Evolutionary conservation across 495 filamentous ascomycete genomes (phyloP).

Genomic region (Penicillium cosmopolitanum): DNA sequence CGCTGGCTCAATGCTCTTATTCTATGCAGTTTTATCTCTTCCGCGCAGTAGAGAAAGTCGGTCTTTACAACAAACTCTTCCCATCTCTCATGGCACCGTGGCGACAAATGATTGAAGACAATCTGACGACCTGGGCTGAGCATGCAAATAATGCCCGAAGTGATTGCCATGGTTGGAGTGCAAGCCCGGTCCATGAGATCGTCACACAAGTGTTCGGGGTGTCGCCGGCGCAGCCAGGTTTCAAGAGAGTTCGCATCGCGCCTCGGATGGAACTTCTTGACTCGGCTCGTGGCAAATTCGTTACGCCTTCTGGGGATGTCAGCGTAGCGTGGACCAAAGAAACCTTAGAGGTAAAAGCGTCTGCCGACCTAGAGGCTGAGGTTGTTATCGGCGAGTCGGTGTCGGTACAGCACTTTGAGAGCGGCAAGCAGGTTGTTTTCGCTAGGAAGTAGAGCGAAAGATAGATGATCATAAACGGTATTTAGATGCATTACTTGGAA

Average conservation of each 20-base stretch:
- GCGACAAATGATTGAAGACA: constrained; percentile 25
- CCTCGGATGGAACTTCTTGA: constrained; percentile 18
- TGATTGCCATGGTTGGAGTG: constrained; percentile 37
- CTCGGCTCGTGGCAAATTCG: constrained; percentile 14
- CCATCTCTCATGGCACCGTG: constrained; percentile 22
- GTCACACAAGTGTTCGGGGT: constrained; percentile 28
- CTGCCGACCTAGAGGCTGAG: constrained; percentile 13
- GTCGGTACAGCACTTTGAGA: background rate
- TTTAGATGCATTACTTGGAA: no score
- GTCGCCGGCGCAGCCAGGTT: constrained; percentile 21
- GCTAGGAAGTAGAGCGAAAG: background rate
- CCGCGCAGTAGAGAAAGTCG: constrained; percentile 23
- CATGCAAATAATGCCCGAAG: constrained; percentile 26
- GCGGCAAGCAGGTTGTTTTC: constrained; percentile 9
- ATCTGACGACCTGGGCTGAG: constrained; percentile 36
- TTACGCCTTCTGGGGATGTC: constrained; percentile 11
- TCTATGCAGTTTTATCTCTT: constrained; percentile 35
- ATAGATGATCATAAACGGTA: background rate
- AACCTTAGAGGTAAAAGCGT: constrained; percentile 11
- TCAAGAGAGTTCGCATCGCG: constrained; percentile 22
- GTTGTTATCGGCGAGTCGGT: constrained; percentile 9
- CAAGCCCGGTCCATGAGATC: constrained; percentile 29
- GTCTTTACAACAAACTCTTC: constrained; percentile 25
- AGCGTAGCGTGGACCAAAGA: constrained; percentile 14
- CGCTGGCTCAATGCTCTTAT: constrained; percentile 25